These are phyloP conservation scores for Haematococcus lacustris DNA, from an alignment of 139 green algal species.

Conservation along the genomic window DNA sequence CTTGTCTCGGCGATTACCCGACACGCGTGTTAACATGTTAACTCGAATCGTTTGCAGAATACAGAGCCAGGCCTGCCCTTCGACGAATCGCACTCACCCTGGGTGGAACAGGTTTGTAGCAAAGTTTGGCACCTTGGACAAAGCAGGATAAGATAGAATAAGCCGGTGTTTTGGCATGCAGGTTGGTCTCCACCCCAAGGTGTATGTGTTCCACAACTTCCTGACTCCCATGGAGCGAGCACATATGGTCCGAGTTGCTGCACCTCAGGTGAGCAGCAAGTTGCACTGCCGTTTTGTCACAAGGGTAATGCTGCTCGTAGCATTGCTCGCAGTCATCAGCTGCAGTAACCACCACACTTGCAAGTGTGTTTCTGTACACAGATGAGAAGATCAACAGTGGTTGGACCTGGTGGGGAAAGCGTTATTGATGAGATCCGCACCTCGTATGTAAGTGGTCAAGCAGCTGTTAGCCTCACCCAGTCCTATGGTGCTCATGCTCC, in stretches of 20 bases:
- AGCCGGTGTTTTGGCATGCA: too few relatives aligned
- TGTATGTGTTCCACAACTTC: slow-evolving; percentile 6
- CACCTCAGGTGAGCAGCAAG: neutral
- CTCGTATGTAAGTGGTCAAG: slow-evolving; percentile 54
- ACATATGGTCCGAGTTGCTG: slow-evolving; percentile 12
- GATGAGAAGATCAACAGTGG: slow-evolving; percentile 67
- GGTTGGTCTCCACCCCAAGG: neutral
- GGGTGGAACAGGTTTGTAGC: neutral
- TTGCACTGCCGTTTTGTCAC: neutral
- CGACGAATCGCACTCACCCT: neutral
- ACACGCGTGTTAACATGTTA: neutral
- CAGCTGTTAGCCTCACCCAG: slow-evolving; percentile 2
- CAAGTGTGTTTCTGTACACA: slow-evolving; percentile 9
- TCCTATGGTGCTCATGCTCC: neutral
- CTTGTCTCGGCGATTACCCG: too few relatives aligned
- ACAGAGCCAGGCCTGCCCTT: slow-evolving; percentile 2
- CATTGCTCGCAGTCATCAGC: neutral
- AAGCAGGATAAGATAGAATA: neutral
- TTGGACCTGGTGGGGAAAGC: slow-evolving; percentile 36
- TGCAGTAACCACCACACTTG: neutral
- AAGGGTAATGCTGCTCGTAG: neutral
- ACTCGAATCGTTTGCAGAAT: neutral
- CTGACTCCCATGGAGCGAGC: slow-evolving; percentile 4
- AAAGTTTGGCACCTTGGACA: neutral
- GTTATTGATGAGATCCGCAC: slow-evolving; percentile 61